These are phyloP conservation scores for Endocalyx cinctus DNA, from an alignment of 2,329 filamentous ascomycete genomes.

Conservation along the genomic window DNA sequence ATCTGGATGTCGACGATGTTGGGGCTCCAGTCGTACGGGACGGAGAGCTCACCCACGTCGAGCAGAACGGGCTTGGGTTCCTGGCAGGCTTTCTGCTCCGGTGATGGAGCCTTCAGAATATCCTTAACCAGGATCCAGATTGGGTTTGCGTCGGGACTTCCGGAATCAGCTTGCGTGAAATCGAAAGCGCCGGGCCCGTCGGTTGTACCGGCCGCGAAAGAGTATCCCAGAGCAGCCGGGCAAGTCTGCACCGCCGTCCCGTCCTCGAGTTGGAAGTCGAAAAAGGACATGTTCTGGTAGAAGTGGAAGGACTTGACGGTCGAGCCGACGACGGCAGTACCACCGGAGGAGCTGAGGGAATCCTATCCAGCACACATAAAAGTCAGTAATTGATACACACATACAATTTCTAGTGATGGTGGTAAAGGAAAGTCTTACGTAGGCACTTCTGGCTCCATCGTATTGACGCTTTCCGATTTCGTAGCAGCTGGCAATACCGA, in stretches of 20 bases:
- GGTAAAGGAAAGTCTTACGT: slow-evolving; percentile 22
- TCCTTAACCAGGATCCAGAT: slow-evolving; percentile 73
- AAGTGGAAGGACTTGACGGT: slow-evolving; percentile 75
- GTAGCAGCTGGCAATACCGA: slow-evolving; percentile 70
- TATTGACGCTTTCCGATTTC: slow-evolving; percentile 69
- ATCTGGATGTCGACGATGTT: slow-evolving; percentile 87
- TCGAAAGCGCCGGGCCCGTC: slow-evolving; percentile 87
- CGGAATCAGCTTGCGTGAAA: slow-evolving; percentile 78
- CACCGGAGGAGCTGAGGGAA: slow-evolving; percentile 36
- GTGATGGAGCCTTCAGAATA: slow-evolving; percentile 63
- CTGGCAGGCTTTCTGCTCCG: slow-evolving; percentile 70
- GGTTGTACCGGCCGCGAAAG: slow-evolving; percentile 84
- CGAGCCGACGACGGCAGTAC: slow-evolving; percentile 54
- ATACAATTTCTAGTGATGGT: too few species aligned
- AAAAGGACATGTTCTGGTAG: slow-evolving; percentile 73
- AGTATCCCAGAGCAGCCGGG: slow-evolving; percentile 80
- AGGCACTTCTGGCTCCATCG: slow-evolving; percentile 49
- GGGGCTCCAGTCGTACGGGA: slow-evolving; percentile 79
- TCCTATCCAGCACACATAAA: too few species aligned
- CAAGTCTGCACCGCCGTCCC: slow-evolving; percentile 70
- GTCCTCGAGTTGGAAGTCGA: slow-evolving; percentile 67
- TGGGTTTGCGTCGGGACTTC: slow-evolving; percentile 64
- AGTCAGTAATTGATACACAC: too few species aligned
- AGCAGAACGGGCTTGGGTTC: slow-evolving; percentile 77
- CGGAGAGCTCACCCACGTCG: slow-evolving; percentile 72